phyloP scores from a whole-genome alignment of 1,139 yeast genomes.

The Candida labiduridarum region DNA sequence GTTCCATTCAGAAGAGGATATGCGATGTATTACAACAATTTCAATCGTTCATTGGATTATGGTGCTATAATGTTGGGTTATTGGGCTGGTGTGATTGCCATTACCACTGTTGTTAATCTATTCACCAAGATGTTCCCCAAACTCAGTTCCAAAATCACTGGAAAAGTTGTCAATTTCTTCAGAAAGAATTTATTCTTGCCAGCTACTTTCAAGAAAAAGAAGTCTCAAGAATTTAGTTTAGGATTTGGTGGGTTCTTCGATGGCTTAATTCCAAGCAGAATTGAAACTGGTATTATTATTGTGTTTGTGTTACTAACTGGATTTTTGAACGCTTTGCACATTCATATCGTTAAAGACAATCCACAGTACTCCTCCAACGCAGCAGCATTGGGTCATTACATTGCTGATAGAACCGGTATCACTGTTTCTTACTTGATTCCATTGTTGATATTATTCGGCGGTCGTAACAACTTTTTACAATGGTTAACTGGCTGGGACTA shows the following conservation, averaged over 20 bases:
- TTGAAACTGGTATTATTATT: constrained; percentile 27
- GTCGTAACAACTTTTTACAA: constrained; percentile 34
- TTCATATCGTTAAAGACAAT: constrained; percentile 24
- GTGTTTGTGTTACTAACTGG: constrained; percentile 50
- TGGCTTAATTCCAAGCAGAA: constrained; percentile 28
- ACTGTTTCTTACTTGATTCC: constrained; percentile 27
- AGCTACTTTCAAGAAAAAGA: constrained; percentile 29
- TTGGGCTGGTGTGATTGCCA: constrained; percentile 48
- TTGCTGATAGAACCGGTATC: constrained; percentile 38
- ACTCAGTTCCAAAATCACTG: constrained; percentile 3
- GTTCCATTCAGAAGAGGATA: constrained; percentile 12
- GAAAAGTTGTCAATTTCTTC: constrained; percentile 16
- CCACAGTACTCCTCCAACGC: constrained; percentile 20
- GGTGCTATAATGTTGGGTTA: constrained; percentile 53
- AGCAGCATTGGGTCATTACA: constrained; percentile 18
- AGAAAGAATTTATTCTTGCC: constrained; percentile 34
- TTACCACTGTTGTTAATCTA: constrained; percentile 41
- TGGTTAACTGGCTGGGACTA: constrained; percentile 32
- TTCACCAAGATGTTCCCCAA: constrained; percentile 30
- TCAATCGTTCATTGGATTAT: constrained; percentile 40
- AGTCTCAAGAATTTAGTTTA: constrained; percentile 20
- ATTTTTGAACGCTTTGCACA: constrained; percentile 32
- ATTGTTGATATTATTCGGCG: constrained; percentile 31
- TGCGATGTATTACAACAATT: constrained; percentile 12
- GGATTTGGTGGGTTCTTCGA: constrained; percentile 20